Conservation (phyloP, 352 stramenopile genomes). For the Pythium monospermum region DNA sequence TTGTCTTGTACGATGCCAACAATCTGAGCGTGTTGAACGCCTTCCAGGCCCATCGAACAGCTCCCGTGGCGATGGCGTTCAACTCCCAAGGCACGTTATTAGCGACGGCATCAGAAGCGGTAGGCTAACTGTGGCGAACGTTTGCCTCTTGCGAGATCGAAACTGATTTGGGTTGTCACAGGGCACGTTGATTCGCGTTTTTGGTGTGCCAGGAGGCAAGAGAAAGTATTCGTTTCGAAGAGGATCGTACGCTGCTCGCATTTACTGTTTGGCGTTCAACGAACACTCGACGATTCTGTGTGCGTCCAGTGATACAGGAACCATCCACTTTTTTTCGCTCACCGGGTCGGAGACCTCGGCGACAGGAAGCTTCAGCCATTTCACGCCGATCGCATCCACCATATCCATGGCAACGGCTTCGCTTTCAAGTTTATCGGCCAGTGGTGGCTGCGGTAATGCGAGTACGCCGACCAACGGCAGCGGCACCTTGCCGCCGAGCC, state of each 20-base stretch:
- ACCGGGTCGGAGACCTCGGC: slow-evolving; percentile 64
- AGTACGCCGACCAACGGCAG: slow-evolving; percentile 4
- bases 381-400: slow-evolving; percentile 69
- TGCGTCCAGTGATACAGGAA: slow-evolving; percentile 95
- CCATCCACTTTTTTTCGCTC: slow-evolving; percentile 94
- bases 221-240: slow-evolving; percentile 92
- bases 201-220: slow-evolving; percentile 89
- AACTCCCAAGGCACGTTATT: slow-evolving; percentile 82
- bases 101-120: slow-evolving; percentile 88
- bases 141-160: no score
- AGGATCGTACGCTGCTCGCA: slow-evolving; percentile 93
- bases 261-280: slow-evolving; percentile 97
- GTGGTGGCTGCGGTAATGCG: not conserved
- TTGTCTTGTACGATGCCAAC: slow-evolving; percentile 91
- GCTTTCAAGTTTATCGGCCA: slow-evolving; percentile 7
- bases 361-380: slow-evolving; percentile 76
- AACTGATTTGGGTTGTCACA: slow-evolving; percentile 37
- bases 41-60: slow-evolving; percentile 83
- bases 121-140: slow-evolving; percentile 18
- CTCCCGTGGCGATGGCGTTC: slow-evolving; percentile 88
- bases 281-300: slow-evolving; percentile 91
- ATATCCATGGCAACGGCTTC: slow-evolving; percentile 50
- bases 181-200: slow-evolving; percentile 98
- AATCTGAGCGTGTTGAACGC: slow-evolving; percentile 90
- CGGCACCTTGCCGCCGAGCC: slow-evolving; percentile 1